Conservation (phyloP, 345 rosid species). For the Viola odorata region DNA sequence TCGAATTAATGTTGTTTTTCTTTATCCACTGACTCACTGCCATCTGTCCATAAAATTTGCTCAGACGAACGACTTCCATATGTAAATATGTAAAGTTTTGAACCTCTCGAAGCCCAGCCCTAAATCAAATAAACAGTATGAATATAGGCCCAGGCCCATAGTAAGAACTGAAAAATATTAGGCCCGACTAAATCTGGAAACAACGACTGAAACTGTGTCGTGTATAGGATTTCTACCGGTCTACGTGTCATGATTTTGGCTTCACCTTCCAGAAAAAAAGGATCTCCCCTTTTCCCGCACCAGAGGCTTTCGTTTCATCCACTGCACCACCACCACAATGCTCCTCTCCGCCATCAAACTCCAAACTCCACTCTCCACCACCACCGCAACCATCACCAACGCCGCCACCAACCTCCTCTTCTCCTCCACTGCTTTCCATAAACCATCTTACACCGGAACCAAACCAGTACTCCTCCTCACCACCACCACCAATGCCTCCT, state of each 20-base stretch:
- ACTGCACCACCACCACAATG: conserved; percentile 20
- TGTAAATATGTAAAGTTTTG: too few relatives aligned
- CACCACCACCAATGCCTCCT: conserved; percentile 27
- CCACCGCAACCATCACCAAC: conserved; percentile 5
- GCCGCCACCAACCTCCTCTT: conserved; percentile 12
- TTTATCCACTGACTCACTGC: too few relatives aligned
- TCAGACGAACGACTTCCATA: too few relatives aligned
- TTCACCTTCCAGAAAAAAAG: background rate
- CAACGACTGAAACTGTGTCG: background rate
- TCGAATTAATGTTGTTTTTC: too few relatives aligned
- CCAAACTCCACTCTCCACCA: conserved; percentile 21
- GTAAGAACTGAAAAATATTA: too few relatives aligned
- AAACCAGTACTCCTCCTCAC: conserved; percentile 18
- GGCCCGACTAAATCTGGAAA: too few relatives aligned
- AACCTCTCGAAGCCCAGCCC: too few relatives aligned
- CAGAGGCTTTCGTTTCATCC: background rate
- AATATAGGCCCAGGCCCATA: too few relatives aligned
- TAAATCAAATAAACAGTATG: too few relatives aligned
- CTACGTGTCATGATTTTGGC: conserved; percentile 14
- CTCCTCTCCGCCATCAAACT: conserved; percentile 49
- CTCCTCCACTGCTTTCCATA: conserved; percentile 7
- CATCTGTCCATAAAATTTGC: too few relatives aligned
- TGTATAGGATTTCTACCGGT: background rate
- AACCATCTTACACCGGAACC: conserved; percentile 16
- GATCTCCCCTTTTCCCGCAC: background rate